These are phyloP conservation scores for Chytriomyces confervae DNA, from an alignment of 192 early-diverging fungal species.

Conservation along the genomic window DNA sequence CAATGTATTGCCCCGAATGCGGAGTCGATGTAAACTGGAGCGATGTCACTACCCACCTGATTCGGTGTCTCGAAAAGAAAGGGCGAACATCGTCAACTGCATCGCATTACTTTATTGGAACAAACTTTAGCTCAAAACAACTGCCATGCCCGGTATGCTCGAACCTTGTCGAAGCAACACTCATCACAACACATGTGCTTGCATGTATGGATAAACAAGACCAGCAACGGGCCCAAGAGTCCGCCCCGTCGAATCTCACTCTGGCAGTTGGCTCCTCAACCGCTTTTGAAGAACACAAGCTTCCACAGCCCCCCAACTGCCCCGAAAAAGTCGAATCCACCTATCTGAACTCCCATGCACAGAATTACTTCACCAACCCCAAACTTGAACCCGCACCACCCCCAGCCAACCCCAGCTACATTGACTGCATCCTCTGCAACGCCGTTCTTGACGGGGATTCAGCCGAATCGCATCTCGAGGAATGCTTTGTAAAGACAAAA, in stretches of 20 bases:
- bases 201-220: slow-evolving; percentile 25
- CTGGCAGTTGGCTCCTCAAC: background rate
- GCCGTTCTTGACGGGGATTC: too few relatives aligned
- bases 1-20: background rate
- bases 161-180: background rate
- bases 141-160: slow-evolving; percentile 24
- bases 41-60: background rate
- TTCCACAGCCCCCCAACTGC: background rate
- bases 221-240: background rate
- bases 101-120: background rate
- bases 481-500: slow-evolving; percentile 2
- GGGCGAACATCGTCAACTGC: background rate
- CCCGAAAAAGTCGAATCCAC: background rate
- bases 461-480: slow-evolving; percentile 2
- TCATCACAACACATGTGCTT: slow-evolving; percentile 15
- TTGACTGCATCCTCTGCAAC: too few relatives aligned
- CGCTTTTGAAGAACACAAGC: background rate
- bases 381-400: background rate
- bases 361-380: background rate
- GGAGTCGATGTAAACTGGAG: background rate
- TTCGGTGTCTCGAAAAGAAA: background rate
- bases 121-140: background rate
- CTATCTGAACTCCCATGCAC: background rate
- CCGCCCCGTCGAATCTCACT: background rate
- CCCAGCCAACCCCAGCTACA: background rate